Percentiles rank a stretch among this genome's conserved stretches.
phyloP scores from a whole-genome alignment of 805 yeast species.

The Blastobotrys terrestris region DNA sequence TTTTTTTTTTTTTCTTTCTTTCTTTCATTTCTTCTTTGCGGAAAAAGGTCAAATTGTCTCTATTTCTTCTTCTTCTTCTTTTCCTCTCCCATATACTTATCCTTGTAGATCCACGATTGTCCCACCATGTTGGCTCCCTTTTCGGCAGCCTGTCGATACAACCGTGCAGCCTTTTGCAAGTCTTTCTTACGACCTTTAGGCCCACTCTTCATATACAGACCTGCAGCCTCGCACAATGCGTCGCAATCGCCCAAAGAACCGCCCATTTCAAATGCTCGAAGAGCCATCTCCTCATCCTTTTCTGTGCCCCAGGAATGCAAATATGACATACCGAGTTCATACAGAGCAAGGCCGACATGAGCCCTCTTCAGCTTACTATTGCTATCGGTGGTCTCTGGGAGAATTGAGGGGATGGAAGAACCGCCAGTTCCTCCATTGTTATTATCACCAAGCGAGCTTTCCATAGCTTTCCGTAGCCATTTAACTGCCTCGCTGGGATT shows the following conservation, averaged over 20 bases:
- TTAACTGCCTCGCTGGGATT: conserved; percentile 49
- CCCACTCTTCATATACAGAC: conserved; percentile 56
- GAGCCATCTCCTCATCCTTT: conserved; percentile 51
- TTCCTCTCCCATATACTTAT: conserved; percentile 44
- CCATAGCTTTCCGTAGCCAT: conserved; percentile 54
- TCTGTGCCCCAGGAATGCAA: conserved; percentile 51
- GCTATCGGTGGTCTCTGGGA: conserved; percentile 2
- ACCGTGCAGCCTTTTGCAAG: conserved; percentile 55
- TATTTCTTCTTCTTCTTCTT: conserved; percentile 17
- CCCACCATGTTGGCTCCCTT: conserved; percentile 59
- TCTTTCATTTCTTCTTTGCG: not conserved
- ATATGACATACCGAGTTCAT: conserved; percentile 55
- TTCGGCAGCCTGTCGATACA: conserved; percentile 60
- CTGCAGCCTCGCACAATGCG: conserved; percentile 65
- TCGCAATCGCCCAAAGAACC: conserved; percentile 63
- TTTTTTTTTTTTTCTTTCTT: too few species aligned
- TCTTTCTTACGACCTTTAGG: conserved; percentile 49
- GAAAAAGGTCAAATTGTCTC: conserved; percentile 3
- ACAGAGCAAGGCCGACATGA: conserved; percentile 37
- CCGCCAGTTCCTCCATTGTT: not conserved
- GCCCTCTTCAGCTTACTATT: conserved; percentile 13
- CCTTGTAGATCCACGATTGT: conserved; percentile 69
- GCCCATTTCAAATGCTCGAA: conserved; percentile 54
- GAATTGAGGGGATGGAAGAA: not conserved
- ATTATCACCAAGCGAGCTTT: conserved; percentile 9